Evolutionary conservation across 768 basidiomycete species (phyloP), one percentile per base, ranked within the genome.

Genomic region (Suillus spraguei): DNA sequence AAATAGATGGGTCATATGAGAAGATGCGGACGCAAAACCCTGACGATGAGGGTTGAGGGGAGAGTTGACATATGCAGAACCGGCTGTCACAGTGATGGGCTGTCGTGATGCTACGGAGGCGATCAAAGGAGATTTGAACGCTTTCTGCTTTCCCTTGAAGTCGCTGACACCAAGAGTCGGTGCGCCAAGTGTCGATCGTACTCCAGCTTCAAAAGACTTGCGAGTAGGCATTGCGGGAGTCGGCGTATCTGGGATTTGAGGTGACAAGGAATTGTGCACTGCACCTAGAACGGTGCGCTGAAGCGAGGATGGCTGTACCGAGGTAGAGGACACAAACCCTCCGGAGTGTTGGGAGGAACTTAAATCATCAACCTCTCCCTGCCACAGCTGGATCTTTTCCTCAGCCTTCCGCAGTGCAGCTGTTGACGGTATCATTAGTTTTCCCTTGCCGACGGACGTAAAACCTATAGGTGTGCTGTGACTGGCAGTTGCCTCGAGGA

Each of bases 321-420:
- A 64, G 44, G 66, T 14, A 42, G 59, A 36, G 7, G 66, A 50
- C 13, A 54, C 63, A n/a, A 33, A 47, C 13, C 17, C 52, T 65
- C 53, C 28, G 2, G 60, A 16, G 17, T 33, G n/a, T 32, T 61
- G 41, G n/a, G 64, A 54, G 33, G 63, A 11, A 41, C 47, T 58
- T 54, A 60, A 42, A 50, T 72, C 68, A 38, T 63, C 50, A 13
- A 76, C 73, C n/a, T 80, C 79, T 49, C 79, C 76, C 42, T 79
- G 72, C 86, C 85, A 87, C 32, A 78, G 75, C 33, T 74, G 76
- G 69, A 87, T 76, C 66, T 79, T 83, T 49, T 81, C 81, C 72
- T 82, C 74, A 1, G 88, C 89, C 66, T 81, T 81, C 9, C 79
- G 82, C 9, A 89, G 70, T 1, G 89, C 85, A 28, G 76, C 75